Percentiles rank a stretch among this genome's conserved stretches.
These are phyloP conservation scores for Kwoniella dejecticola DNA, from an alignment of 768 basidiomycete species.

Conservation along the genomic window DNA sequence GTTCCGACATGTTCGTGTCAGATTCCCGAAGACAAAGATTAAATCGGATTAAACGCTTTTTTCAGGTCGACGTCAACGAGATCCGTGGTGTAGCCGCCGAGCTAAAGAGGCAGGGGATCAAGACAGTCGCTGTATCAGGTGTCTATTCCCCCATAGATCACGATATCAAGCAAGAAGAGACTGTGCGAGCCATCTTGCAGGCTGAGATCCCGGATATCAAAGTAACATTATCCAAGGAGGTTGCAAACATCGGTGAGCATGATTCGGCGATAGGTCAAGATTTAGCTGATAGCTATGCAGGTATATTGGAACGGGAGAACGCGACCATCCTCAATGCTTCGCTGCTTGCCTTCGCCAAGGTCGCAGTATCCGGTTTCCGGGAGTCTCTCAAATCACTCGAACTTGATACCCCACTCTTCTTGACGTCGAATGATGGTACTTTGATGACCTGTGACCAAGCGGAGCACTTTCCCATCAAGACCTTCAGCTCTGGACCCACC, in stretches of 20 bases:
- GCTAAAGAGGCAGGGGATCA: constrained; percentile 56
- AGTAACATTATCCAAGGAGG: constrained; percentile 63
- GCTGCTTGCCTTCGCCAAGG: constrained; percentile 64
- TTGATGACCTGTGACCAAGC: constrained; percentile 56
- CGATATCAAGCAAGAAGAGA: constrained; percentile 60
- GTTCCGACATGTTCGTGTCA: not conserved
- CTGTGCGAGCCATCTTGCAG: constrained; percentile 58
- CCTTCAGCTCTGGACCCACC: constrained; percentile 66
- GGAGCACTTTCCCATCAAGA: constrained; percentile 65
- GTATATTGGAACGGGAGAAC: constrained; percentile 70
- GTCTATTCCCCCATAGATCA: constrained; percentile 62
- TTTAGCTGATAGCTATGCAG: constrained; percentile 37
- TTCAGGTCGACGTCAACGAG: constrained; percentile 60
- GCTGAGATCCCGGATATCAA: constrained; percentile 58
- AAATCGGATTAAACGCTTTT: too few species aligned
- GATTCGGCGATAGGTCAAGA: not conserved
- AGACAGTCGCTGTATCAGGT: constrained; percentile 59
- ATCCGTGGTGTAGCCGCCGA: constrained; percentile 58
- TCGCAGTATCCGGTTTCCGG: constrained; percentile 63
- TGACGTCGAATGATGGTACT: constrained; percentile 55
- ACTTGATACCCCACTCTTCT: constrained; percentile 57
- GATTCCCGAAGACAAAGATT: too few species aligned
- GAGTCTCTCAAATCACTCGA: constrained; percentile 60
- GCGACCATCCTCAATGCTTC: constrained; percentile 69
- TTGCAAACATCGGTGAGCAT: constrained; percentile 44